These are phyloP conservation scores for Populus pruinosa DNA, from an alignment of 345 rosid genomes.

Conservation along the genomic window DNA sequence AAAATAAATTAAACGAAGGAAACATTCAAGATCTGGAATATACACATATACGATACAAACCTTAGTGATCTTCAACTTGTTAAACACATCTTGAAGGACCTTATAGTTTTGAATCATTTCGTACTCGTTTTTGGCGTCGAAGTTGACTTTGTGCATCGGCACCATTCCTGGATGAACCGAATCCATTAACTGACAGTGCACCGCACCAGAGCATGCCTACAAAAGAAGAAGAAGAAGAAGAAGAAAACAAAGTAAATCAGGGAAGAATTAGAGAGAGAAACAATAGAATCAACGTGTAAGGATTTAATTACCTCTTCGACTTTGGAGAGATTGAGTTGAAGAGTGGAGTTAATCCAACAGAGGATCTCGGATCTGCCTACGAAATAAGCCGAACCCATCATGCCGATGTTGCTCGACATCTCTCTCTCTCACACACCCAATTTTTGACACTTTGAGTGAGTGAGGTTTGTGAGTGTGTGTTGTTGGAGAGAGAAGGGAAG, in stretches of 20 bases:
- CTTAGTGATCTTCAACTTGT: constrained; percentile 93
- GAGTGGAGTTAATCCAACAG: constrained; percentile 87
- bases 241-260: neutral
- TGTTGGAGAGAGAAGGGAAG: neutral
- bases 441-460: neutral
- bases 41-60: constrained; percentile 22
- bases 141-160: constrained; percentile 98
- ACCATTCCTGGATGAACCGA: constrained; percentile 82
- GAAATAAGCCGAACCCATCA: constrained; percentile 91
- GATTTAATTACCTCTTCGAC: constrained; percentile 75
- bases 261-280: neutral
- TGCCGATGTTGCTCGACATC: constrained; percentile 83
- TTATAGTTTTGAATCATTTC: constrained; percentile 98
- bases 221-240: neutral
- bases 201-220: constrained; percentile 90
- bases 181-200: constrained; percentile 94
- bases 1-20: neutral
- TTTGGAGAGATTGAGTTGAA: constrained; percentile 85
- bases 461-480: neutral
- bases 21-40: neutral
- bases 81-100: constrained; percentile 94
- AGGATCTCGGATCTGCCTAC: constrained; percentile 98
- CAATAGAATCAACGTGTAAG: neutral
- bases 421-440: neutral
- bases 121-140: constrained; percentile 90